Evolutionary conservation across 805 yeast species (phyloP).

Genomic region (Sugiyamaella boreocaroliniensis): DNA sequence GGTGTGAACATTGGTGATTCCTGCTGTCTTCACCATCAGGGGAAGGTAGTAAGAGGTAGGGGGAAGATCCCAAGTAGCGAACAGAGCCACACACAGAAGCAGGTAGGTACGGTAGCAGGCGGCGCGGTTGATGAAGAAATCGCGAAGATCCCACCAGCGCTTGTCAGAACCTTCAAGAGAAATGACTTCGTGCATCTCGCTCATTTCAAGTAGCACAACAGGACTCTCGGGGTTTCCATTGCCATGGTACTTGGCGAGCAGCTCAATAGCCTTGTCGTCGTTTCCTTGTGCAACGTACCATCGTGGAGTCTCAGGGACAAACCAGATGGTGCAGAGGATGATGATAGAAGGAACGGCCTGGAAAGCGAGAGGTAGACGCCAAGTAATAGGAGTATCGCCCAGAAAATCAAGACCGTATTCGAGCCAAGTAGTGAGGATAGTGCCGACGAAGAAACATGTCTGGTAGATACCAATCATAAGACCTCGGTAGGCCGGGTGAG

Average conservation of each 20-base stretch:
- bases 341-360: slow-evolving; percentile 10
- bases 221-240: slow-evolving; percentile 7
- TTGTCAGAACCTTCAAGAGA: slow-evolving; percentile 5
- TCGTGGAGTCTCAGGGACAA: slow-evolving; percentile 16
- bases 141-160: slow-evolving; percentile 13
- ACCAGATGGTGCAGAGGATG: slow-evolving; percentile 4
- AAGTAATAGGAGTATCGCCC: slow-evolving; percentile 6
- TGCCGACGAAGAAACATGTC: slow-evolving; percentile 9
- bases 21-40: slow-evolving; percentile 14
- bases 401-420: slow-evolving; percentile 8
- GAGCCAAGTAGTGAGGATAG: slow-evolving; percentile 10
- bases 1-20: slow-evolving; percentile 7
- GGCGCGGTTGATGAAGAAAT: slow-evolving; percentile 8
- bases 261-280: slow-evolving; percentile 10
- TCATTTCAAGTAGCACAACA: slow-evolving; percentile 7
- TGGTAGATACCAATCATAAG: slow-evolving; percentile 10
- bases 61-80: slow-evolving; percentile 5
- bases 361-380: slow-evolving; percentile 16
- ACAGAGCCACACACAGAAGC: slow-evolving; percentile 2
- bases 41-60: slow-evolving; percentile 12
- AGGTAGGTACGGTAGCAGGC: slow-evolving; percentile 8
- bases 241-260: slow-evolving; percentile 9
- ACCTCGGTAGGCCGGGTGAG: slow-evolving; percentile 20
- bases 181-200: slow-evolving; percentile 3
- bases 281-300: slow-evolving; percentile 12